Conservation (phyloP, 75 land plant genomes). For the Pseudotsuga menziesii region DNA sequence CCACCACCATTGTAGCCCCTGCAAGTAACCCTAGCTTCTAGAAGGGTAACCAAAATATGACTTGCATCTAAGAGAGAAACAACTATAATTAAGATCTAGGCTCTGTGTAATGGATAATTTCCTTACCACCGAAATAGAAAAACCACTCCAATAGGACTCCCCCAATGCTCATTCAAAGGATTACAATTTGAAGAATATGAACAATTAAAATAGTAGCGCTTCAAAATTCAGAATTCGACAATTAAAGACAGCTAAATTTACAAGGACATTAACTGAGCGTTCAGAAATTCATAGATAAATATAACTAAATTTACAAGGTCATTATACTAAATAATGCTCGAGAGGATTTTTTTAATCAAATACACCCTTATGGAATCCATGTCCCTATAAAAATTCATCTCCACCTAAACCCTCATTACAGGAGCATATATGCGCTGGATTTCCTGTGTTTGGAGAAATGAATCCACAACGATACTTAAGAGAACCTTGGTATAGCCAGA, state of each 20-base stretch:
- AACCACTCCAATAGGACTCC: slow-evolving; percentile 18
- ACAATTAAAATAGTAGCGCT: neutral
- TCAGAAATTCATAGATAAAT: no score
- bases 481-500: slow-evolving; percentile 16
- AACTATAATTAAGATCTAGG: neutral
- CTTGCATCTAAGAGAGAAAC: no score
- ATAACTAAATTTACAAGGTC: no score
- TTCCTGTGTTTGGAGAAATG: neutral
- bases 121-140: slow-evolving; percentile 42
- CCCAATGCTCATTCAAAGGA: slow-evolving; percentile 27
- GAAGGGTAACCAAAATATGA: neutral
- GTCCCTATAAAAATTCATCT: slow-evolving; percentile 36
- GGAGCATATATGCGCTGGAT: slow-evolving; percentile 23
- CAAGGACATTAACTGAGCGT: no score
- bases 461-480: slow-evolving; percentile 22
- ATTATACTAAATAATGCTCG: no score
- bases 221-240: no score
- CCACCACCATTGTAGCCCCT: slow-evolving; percentile 33
- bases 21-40: slow-evolving; percentile 32
- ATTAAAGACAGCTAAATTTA: no score
- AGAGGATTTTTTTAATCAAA: no score
- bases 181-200: slow-evolving; percentile 22
- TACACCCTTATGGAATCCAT: slow-evolving; percentile 41
- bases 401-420: slow-evolving; percentile 47
- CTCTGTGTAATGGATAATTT: neutral